Base-by-base conservation (phyloP, 306 rosid genomes). In the Erythrophleum fordii region DNA sequence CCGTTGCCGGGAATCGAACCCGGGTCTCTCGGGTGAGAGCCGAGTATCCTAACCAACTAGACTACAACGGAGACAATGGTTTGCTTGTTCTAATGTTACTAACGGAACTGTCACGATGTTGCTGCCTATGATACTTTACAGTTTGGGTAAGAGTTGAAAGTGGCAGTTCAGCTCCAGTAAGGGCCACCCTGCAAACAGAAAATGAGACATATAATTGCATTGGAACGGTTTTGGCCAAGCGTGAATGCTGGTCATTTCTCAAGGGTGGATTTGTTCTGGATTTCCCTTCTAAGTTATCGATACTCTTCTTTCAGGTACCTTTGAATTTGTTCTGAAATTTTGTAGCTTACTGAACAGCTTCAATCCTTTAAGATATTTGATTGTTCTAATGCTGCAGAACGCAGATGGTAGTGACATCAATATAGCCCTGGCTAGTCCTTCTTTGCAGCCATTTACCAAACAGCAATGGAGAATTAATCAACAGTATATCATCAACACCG, bases 221-320 rank as follows among this genome's bases (percentile, higher is more conserved):
- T 28, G 99, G 96, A 8, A 89, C 94, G 20, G 95, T 90, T 74
- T 83, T 85, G 22, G 95, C 97, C 26, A 93, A 81, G 81, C n/a
- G 11, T 64, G 93, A 93, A 66, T 95, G 97, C 79, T 95, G 99
- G 97, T 95, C 99, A 46, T 93, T 95, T 73, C 97, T 95, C 28
- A 95, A 95, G 82, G 99, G 99, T 51, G 99, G 99, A n/a, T 95
- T 93, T 86, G 79, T 89, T 64, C 78, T 89, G 0, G 28, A 72
- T 22, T 83, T 76, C 0, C 77, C 88, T 18, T 89, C 97, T 4
- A 82, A 67, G 65, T 75, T 80, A 22, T 88, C 97, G 22, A 22
- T 66, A 1, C 80, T 95, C 65, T 86, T 62, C 82, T 92, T 95
- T 83, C 85, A 87, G 91, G 98, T 94, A 20, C 0, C 8, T 28